Percentiles rank a stretch among this genome's conserved stretches.
phyloP scores from a whole-genome alignment of 495 filamentous ascomycete genomes.

The Wilcoxina mikolae region DNA sequence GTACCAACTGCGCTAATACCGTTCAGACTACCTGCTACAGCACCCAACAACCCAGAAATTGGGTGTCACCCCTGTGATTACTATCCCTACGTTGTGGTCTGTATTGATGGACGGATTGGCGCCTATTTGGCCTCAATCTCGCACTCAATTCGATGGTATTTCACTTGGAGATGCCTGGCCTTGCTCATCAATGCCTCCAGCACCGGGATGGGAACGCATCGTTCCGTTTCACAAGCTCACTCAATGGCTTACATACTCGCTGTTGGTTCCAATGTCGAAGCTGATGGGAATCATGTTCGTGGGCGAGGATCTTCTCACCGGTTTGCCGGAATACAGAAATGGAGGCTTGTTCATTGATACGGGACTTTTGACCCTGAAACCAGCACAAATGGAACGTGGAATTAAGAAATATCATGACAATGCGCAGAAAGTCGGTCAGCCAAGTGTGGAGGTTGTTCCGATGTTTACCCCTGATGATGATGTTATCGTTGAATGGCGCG shows the following conservation, averaged over 20 bases:
- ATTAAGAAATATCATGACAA: constrained; percentile 58
- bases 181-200: constrained; percentile 68
- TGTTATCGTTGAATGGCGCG: constrained; percentile 78
- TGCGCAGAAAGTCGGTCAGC: constrained; percentile 57
- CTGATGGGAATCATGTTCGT: constrained; percentile 63
- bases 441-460: constrained; percentile 54
- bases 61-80: constrained; percentile 62
- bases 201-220: constrained; percentile 71
- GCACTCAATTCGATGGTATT: constrained; percentile 76
- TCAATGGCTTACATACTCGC: constrained; percentile 78
- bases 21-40: constrained; percentile 72
- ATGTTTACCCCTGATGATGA: constrained; percentile 67
- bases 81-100: constrained; percentile 82
- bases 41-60: constrained; percentile 78
- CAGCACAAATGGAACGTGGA: constrained; percentile 47
- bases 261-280: constrained; percentile 75
- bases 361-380: constrained; percentile 63
- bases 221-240: constrained; percentile 89
- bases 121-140: constrained; percentile 75
- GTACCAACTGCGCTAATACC: constrained; percentile 10
- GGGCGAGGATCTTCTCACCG: constrained; percentile 63
- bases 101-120: constrained; percentile 77
- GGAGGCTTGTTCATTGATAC: constrained; percentile 73
- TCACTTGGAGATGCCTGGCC: constrained; percentile 92
- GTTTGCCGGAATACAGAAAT: constrained; percentile 77